A percentile compares a stretch with the other conserved stretches of the same genome.
These are phyloP conservation scores for Globisporangium irregulare DNA, from an alignment of 352 stramenopile species.

Conservation along the genomic window DNA sequence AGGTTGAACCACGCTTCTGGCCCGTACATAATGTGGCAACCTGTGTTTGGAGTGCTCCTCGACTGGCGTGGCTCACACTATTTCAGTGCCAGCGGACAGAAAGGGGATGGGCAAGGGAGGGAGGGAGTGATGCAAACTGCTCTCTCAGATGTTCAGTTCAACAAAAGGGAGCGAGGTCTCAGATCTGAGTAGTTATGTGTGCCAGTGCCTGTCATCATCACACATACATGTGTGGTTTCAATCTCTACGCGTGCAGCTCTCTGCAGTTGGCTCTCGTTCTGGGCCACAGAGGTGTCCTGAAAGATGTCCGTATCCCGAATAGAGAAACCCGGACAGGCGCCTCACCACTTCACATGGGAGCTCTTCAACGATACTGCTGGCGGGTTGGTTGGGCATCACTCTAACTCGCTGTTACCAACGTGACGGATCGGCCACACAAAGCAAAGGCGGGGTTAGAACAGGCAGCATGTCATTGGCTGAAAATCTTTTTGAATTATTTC, in stretches of 20 bases:
- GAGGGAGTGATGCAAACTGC: too few species aligned
- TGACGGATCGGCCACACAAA: background rate
- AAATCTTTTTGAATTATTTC: background rate
- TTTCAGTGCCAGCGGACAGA: too few species aligned
- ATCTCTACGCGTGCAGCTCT: background rate
- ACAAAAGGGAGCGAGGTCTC: background rate
- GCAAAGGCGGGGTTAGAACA: background rate
- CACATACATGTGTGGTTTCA: background rate
- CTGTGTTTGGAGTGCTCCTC: too few species aligned
- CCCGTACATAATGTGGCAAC: background rate
- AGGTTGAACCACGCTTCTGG: background rate
- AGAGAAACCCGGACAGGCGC: background rate
- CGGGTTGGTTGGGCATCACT: background rate
- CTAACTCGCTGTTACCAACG: background rate
- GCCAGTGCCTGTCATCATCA: background rate
- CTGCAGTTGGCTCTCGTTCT: background rate
- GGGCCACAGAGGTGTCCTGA: background rate
- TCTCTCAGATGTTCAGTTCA: background rate
- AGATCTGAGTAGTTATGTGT: too few species aligned
- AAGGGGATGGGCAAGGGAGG: too few species aligned
- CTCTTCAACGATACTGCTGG: background rate
- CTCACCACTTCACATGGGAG: slow-evolving; percentile 4
- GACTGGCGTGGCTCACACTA: too few species aligned
- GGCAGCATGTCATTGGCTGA: background rate
- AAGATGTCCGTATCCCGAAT: background rate